Conservation (phyloP, 2,329 filamentous ascomycete species). For the Myriosclerotinia scirpicola region DNA sequence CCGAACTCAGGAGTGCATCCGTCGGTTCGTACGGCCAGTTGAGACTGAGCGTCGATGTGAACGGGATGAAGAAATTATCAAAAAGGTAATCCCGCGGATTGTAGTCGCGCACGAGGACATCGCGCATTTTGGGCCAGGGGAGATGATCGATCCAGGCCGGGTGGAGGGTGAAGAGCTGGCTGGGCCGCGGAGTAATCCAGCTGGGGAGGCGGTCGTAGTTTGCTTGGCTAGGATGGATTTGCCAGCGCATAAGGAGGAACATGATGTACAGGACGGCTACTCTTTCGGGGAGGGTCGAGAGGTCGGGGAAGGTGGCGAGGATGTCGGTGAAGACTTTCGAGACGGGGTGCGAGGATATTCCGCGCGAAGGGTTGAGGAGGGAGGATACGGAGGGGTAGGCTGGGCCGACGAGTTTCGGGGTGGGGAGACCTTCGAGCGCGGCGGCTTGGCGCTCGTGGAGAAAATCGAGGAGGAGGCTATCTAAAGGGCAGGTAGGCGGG, state of each 20-base stretch:
- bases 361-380: constrained; percentile 68
- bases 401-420: constrained; percentile 69
- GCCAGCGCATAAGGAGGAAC: constrained; percentile 86
- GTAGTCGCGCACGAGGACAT: constrained; percentile 57
- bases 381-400: constrained; percentile 78
- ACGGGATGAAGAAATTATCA: constrained; percentile 81
- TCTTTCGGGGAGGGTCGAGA: constrained; percentile 76
- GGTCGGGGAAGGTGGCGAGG: constrained; percentile 76
- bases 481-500: constrained; percentile 71
- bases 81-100: constrained; percentile 58
- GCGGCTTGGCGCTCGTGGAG: constrained; percentile 67
- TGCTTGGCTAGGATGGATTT: constrained; percentile 73
- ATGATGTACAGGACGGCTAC: constrained; percentile 81
- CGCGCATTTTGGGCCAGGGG: constrained; percentile 76
- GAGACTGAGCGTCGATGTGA: constrained; percentile 70
- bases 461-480: constrained; percentile 78
- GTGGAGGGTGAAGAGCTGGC: constrained; percentile 67
- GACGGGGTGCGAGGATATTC: constrained; percentile 67
- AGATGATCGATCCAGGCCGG: constrained; percentile 82
- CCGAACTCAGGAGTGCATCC: constrained; percentile 62
- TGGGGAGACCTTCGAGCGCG: constrained; percentile 62
- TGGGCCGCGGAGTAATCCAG: constrained; percentile 66
- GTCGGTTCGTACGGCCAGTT: constrained; percentile 83
- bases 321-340: constrained; percentile 87
- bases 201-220: constrained; percentile 77